Percentiles rank a stretch among this genome's conserved stretches.
phyloP scores from a whole-genome alignment of 257 asterid genomes.

The Solanum chiquidenum region DNA sequence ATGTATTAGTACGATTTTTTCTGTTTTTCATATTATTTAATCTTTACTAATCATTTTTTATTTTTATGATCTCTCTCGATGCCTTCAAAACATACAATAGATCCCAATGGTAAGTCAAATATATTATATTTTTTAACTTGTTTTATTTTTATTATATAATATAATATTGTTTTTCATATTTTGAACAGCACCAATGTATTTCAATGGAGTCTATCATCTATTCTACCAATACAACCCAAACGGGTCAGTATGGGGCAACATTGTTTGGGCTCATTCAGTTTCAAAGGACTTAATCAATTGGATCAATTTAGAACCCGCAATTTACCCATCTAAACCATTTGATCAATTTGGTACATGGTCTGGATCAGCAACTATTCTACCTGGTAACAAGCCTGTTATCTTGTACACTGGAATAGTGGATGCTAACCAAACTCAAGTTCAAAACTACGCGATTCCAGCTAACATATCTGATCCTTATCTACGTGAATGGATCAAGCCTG shows the following conservation, averaged over 20 bases:
- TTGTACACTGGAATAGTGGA: constrained; percentile 40
- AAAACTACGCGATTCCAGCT: constrained; percentile 33
- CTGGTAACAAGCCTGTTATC: constrained; percentile 29
- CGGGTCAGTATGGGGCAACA: constrained; percentile 42
- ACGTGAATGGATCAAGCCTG: constrained; percentile 35
- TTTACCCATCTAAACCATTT: constrained; percentile 26
- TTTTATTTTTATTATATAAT: not conserved
- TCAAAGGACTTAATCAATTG: constrained; percentile 38
- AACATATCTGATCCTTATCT: constrained; percentile 34
- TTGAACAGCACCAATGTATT: constrained; percentile 31
- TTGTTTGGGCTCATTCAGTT: constrained; percentile 42
- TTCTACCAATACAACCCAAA: constrained; percentile 42
- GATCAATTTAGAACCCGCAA: constrained; percentile 23
- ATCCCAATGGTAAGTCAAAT: constrained; percentile 26
- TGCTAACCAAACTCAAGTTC: constrained; percentile 24
- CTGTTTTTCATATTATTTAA: too few relatives aligned
- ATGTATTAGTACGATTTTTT: too few relatives aligned
- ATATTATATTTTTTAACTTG: not conserved
- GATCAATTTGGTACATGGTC: constrained; percentile 43
- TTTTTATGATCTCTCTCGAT: not conserved
- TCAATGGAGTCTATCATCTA: constrained; percentile 34
- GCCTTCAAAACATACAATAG: constrained; percentile 7
- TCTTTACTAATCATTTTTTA: too few relatives aligned
- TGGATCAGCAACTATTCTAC: constrained; percentile 38
- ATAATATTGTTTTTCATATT: not conserved